Percentiles rank a stretch among this genome's conserved stretches.
phyloP scores from a whole-genome alignment of 768 basidiomycete species.

The Epithele typhae region DNA sequence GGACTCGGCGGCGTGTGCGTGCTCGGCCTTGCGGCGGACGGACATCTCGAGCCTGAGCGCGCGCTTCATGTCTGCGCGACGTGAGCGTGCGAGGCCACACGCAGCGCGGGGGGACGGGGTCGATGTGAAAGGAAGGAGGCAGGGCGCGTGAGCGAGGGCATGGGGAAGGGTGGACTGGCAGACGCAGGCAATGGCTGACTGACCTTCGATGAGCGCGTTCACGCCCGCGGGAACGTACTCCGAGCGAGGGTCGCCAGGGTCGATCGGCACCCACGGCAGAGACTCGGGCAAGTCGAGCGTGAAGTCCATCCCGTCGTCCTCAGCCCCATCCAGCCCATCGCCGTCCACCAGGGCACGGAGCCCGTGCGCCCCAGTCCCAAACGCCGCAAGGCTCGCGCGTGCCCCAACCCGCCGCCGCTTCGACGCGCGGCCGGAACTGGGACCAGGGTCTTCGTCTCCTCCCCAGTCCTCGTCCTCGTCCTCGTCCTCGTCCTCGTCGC shows the following conservation, averaged over 20 bases:
- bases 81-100: too few relatives aligned
- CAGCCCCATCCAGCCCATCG: neutral
- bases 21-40: slow-evolving; percentile 32
- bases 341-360: too few relatives aligned
- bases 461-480: slow-evolving; percentile 3
- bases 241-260: slow-evolving; percentile 2
- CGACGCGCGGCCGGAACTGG: too few relatives aligned
- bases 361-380: too few relatives aligned
- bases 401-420: too few relatives aligned
- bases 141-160: neutral
- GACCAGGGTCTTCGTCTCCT: too few relatives aligned
- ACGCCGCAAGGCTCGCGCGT: too few relatives aligned
- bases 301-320: slow-evolving; percentile 21
- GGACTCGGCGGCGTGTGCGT: slow-evolving; percentile 27
- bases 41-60: slow-evolving; percentile 27
- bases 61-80: slow-evolving; percentile 29
- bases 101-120: too few relatives aligned
- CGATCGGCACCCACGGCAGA: slow-evolving; percentile 30
- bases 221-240: slow-evolving; percentile 32
- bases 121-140: neutral
- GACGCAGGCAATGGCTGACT: slow-evolving; percentile 3
- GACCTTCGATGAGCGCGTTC: slow-evolving; percentile 32
- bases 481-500: slow-evolving; percentile 6
- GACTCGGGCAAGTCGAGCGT: slow-evolving; percentile 32
- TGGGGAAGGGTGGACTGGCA: slow-evolving; percentile 5